Conservation (phyloP, 148 eudicot genomes). For the Selenicereus undatus region DNA sequence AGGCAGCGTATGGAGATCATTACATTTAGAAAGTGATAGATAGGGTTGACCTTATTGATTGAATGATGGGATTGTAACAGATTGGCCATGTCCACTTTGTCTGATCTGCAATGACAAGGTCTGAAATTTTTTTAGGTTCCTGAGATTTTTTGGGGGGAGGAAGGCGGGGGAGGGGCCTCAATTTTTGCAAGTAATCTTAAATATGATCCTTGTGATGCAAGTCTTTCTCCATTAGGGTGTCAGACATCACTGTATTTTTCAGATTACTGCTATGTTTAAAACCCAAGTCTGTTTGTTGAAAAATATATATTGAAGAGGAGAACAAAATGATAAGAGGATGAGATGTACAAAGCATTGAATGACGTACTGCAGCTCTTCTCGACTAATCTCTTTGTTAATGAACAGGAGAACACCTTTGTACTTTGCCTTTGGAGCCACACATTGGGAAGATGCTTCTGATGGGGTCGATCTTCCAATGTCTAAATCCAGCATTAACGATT, state of each 20-base stretch:
- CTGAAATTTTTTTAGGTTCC: too few species aligned
- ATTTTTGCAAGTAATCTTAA: too few species aligned
- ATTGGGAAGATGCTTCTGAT: slow-evolving; percentile 98
- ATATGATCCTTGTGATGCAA: too few species aligned
- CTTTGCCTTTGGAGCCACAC: slow-evolving; percentile 82
- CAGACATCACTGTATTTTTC: not conserved
- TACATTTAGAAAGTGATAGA: too few species aligned
- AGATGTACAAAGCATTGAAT: not conserved
- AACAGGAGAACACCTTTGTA: slow-evolving; percentile 83
- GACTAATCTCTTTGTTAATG: slow-evolving; percentile 7
- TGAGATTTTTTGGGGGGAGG: too few species aligned
- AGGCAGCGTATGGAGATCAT: too few species aligned
- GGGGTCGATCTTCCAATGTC: slow-evolving; percentile 93
- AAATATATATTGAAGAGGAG: not conserved
- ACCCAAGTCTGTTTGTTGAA: not conserved
- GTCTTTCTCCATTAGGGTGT: not conserved
- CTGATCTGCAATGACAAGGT: too few species aligned
- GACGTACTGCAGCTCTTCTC: not conserved
- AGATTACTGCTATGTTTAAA: not conserved
- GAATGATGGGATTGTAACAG: too few species aligned
- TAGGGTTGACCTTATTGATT: too few species aligned
- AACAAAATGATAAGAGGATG: not conserved
- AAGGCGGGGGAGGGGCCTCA: too few species aligned
- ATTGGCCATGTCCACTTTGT: too few species aligned
- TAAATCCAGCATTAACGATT: slow-evolving; percentile 81